Evolutionary conservation across 192 early-diverging fungal species (phyloP).

Genomic region (Coemansia umbellata): DNA sequence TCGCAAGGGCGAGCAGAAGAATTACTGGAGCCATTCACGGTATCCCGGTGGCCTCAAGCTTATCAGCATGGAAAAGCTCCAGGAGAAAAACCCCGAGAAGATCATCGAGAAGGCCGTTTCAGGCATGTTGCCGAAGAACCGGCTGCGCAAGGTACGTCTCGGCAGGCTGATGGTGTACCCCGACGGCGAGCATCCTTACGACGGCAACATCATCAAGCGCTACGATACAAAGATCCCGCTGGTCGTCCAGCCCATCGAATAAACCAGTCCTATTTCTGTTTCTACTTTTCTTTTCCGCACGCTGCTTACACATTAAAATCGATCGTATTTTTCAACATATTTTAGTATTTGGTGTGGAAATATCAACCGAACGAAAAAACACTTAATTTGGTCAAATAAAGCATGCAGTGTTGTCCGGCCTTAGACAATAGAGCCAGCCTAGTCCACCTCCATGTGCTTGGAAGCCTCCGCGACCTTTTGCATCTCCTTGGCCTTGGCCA

Average conservation of each 20-base stretch:
- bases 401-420: not conserved
- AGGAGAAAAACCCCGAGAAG: slow-evolving; percentile 73
- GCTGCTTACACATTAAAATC: not conserved
- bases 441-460: slow-evolving; percentile 52
- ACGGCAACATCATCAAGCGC: slow-evolving; percentile 74
- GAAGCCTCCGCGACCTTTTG: slow-evolving; percentile 41
- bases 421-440: too few species aligned
- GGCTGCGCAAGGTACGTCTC: slow-evolving; percentile 73
- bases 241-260: slow-evolving; percentile 32
- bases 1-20: slow-evolving; percentile 79
- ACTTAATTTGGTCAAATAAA: too few species aligned
- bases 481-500: slow-evolving; percentile 32
- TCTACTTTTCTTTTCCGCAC: not conserved
- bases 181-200: slow-evolving; percentile 83
- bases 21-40: slow-evolving; percentile 83
- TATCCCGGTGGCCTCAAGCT: slow-evolving; percentile 85
- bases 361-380: too few species aligned
- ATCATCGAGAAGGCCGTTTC: slow-evolving; percentile 87
- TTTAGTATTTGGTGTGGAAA: not conserved
- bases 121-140: slow-evolving; percentile 95
- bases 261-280: not conserved
- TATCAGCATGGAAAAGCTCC: slow-evolving; percentile 67
- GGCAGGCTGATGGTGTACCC: slow-evolving; percentile 78
- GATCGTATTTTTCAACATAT: too few species aligned
- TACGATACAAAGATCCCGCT: slow-evolving; percentile 64